A percentile compares a stretch with the other conserved stretches of the same genome.
Evolutionary conservation across 306 rosid species (phyloP).

Genomic region (Lathyrus aphaca): DNA sequence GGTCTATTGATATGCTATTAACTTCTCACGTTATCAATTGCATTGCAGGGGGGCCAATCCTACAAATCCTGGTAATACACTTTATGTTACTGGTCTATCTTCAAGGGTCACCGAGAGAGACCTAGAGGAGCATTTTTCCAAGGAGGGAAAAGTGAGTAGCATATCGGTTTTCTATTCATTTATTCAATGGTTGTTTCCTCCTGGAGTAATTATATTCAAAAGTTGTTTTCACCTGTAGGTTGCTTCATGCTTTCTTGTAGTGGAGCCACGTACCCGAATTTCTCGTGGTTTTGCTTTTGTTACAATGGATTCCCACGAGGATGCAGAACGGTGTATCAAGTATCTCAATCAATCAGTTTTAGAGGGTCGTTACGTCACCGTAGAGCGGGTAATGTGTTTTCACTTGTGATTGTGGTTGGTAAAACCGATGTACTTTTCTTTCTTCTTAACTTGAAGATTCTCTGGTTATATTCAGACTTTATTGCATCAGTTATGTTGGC

Average conservation of each 20-base stretch:
- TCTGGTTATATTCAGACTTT: conserved; percentile 95
- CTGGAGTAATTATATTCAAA: conserved; percentile 6
- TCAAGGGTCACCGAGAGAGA: conserved; percentile 89
- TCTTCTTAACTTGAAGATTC: conserved; percentile 85
- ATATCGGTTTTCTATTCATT: conserved; percentile 1
- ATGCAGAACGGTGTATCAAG: conserved; percentile 84
- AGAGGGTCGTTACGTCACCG: conserved; percentile 95
- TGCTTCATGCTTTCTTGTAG: conserved; percentile 94
- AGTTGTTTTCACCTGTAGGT: conserved; percentile 54
- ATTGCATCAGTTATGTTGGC: conserved; percentile 96
- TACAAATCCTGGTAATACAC: conserved; percentile 75
- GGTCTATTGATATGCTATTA: conserved; percentile 20
- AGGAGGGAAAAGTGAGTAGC: conserved; percentile 84
- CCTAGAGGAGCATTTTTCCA: conserved; percentile 86
- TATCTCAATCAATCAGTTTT: conserved; percentile 97
- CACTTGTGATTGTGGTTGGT: conserved; percentile 32
- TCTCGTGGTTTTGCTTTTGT: conserved; percentile 99
- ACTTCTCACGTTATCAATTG: conserved; percentile 25
- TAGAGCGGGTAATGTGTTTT: conserved; percentile 78
- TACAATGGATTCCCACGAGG: conserved; percentile 79
- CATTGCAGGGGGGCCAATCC: conserved; percentile 47
- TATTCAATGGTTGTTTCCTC: neutral
- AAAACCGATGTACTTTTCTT: conserved; percentile 39
- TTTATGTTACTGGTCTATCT: conserved; percentile 93
- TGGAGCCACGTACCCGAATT: conserved; percentile 88